These are phyloP conservation scores for Wickerhamiella alocasiicola DNA, from an alignment of 805 yeast genomes.

Conservation along the genomic window DNA sequence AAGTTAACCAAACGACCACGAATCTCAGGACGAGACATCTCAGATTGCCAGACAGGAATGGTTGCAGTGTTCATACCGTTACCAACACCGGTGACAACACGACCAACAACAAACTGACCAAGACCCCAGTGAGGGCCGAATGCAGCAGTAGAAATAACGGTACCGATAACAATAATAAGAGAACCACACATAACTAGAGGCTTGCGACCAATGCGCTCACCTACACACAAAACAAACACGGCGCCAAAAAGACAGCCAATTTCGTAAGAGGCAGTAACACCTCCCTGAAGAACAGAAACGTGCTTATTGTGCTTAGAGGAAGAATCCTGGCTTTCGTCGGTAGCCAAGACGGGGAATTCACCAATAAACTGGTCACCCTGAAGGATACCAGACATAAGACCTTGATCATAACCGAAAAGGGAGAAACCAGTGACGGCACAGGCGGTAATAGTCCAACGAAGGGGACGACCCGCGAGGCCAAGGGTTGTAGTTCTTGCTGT, in stretches of 20 bases:
- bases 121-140: slow-evolving; percentile 32
- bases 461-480: slow-evolving; percentile 44
- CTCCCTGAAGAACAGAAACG: slow-evolving; percentile 56
- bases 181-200: slow-evolving; percentile 47
- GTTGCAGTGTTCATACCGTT: slow-evolving; percentile 70
- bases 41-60: slow-evolving; percentile 74
- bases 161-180: slow-evolving; percentile 45
- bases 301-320: slow-evolving; percentile 27
- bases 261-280: slow-evolving; percentile 43
- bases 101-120: slow-evolving; percentile 64
- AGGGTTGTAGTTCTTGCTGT: slow-evolving; percentile 34
- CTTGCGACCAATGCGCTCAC: slow-evolving; percentile 57
- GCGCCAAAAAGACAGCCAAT: slow-evolving; percentile 71
- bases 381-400: slow-evolving; percentile 25
- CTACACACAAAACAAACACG: slow-evolving; percentile 44
- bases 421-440: slow-evolving; percentile 55
- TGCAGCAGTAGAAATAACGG: slow-evolving; percentile 43
- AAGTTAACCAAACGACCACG: slow-evolving; percentile 59
- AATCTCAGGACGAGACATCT: slow-evolving; percentile 50
- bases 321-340: background rate
- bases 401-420: slow-evolving; percentile 27
- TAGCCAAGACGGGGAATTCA: slow-evolving; percentile 38
- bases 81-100: slow-evolving; percentile 63
- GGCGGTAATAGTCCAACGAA: slow-evolving; percentile 38
- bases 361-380: slow-evolving; percentile 40